These are phyloP conservation scores for Triticum monococcum DNA, from an alignment of 176 grass and related monocot genomes.

Conservation along the genomic window DNA sequence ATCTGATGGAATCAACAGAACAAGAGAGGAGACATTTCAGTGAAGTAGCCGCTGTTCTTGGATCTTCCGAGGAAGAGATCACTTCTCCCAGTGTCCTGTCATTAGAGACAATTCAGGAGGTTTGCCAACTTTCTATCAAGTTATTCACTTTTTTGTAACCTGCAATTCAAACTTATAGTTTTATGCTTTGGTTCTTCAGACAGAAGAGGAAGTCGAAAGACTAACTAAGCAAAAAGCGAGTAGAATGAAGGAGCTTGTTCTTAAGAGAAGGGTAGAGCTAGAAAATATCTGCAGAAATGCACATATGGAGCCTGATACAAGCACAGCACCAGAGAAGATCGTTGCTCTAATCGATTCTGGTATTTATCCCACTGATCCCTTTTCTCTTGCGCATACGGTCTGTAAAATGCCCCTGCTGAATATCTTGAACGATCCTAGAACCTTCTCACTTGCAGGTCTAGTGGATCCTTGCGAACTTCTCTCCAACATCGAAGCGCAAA, in stretches of 20 bases:
- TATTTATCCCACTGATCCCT: constrained; percentile 33
- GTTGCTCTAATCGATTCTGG: constrained; percentile 86
- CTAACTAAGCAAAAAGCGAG: constrained; percentile 72
- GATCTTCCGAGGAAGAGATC: constrained; percentile 65
- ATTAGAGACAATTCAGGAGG: constrained; percentile 75
- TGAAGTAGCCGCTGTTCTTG: constrained; percentile 52
- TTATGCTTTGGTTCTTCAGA: constrained; percentile 43
- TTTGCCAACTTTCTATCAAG: constrained; percentile 21
- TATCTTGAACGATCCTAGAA: constrained; percentile 23
- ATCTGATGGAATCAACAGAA: constrained; percentile 91
- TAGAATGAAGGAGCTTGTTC: constrained; percentile 98
- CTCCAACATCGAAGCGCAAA: constrained; percentile 79
- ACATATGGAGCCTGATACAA: constrained; percentile 81
- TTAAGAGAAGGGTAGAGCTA: constrained; percentile 87
- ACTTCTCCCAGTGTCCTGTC: constrained; percentile 65
- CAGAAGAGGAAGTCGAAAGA: constrained; percentile 75
- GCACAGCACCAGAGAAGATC: constrained; percentile 82
- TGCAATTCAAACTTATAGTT: constrained; percentile 9
- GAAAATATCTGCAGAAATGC: constrained; percentile 85
- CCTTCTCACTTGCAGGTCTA: constrained; percentile 55
- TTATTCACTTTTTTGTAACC: constrained; percentile 10
- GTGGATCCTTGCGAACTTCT: constrained; percentile 96
- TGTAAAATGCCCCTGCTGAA: constrained; percentile 26
- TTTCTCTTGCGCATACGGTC: not conserved
- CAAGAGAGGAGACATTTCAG: constrained; percentile 66